A percentile compares a stretch with the other conserved stretches of the same genome.
These are phyloP conservation scores for Macrolepiota albuminosa DNA, from an alignment of 768 basidiomycete genomes.

Conservation along the genomic window DNA sequence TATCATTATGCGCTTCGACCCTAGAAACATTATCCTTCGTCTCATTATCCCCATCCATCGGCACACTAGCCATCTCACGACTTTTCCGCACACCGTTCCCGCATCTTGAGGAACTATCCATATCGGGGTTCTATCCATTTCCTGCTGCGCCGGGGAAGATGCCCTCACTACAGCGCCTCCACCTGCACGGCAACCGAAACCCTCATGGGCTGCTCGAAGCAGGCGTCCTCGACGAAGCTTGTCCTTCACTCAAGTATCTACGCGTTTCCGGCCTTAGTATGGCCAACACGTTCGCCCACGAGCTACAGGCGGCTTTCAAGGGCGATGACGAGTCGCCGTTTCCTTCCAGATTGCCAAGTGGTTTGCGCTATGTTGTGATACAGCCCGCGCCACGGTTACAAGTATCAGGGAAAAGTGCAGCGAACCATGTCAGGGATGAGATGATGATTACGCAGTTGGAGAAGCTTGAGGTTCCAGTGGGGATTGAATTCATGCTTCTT, in stretches of 20 bases:
- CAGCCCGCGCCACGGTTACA: constrained; percentile 23
- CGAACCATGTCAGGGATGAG: constrained; percentile 20
- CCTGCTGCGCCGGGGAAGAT: constrained; percentile 30
- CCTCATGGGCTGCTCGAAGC: constrained; percentile 42
- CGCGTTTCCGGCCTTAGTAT: constrained; percentile 37
- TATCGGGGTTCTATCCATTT: constrained; percentile 48
- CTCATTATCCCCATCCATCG: constrained; percentile 25
- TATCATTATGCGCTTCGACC: constrained; percentile 34
- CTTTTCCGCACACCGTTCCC: constrained; percentile 41
- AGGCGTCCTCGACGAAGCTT: constrained; percentile 32
- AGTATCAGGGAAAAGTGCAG: constrained; percentile 6
- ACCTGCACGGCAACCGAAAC: constrained; percentile 45
- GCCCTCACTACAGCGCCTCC: constrained; percentile 36
- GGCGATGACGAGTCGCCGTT: constrained; percentile 13
- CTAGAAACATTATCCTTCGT: constrained; percentile 38
- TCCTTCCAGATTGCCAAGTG: constrained; percentile 22
- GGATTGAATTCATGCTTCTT: constrained; percentile 6
- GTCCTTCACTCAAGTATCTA: constrained; percentile 34
- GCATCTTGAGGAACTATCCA: constrained; percentile 31
- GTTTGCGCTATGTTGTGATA: constrained; percentile 19
- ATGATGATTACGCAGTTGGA: constrained; percentile 25
- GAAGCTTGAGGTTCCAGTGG: constrained; percentile 9
- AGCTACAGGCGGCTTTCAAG: constrained; percentile 30
- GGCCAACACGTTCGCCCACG: constrained; percentile 37
- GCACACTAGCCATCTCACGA: constrained; percentile 35